Percentiles rank a stretch among this genome's conserved stretches.
phyloP scores from a whole-genome alignment of 306 rosid species.

The Phaseolus lunatus region DNA sequence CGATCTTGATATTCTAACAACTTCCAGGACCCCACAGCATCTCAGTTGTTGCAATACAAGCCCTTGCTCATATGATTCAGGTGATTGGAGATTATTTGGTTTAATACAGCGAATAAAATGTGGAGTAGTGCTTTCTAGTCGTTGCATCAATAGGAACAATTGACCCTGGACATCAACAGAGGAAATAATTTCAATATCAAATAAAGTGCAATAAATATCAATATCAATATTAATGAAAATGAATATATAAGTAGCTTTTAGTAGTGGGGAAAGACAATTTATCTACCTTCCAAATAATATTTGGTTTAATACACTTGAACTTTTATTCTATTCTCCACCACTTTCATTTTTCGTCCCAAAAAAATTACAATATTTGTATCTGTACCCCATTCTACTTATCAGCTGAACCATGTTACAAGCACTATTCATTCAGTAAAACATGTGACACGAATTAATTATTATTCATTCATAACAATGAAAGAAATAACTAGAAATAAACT shows the following conservation, averaged over 20 bases:
- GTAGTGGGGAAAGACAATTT: neutral
- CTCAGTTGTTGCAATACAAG: slow-evolving; percentile 94
- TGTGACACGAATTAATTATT: neutral
- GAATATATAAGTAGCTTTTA: slow-evolving; percentile 3
- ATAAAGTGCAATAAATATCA: slow-evolving; percentile 23
- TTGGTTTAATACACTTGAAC: slow-evolving; percentile 24
- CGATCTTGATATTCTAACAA: slow-evolving; percentile 93
- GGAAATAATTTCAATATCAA: slow-evolving; percentile 28
- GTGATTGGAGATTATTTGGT: slow-evolving; percentile 93
- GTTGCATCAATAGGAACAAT: slow-evolving; percentile 87
- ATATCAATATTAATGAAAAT: neutral
- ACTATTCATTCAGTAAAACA: slow-evolving; percentile 5
- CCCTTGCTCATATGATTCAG: slow-evolving; percentile 87
- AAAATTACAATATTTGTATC: neutral
- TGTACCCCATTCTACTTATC: slow-evolving; percentile 28
- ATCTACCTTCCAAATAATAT: slow-evolving; percentile 37
- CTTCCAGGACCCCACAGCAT: slow-evolving; percentile 98
- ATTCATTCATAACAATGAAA: slow-evolving; percentile 18
- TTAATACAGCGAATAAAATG: slow-evolving; percentile 98
- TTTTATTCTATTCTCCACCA: slow-evolving; percentile 32
- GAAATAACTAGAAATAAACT: slow-evolving; percentile 31
- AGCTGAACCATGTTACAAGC: slow-evolving; percentile 37
- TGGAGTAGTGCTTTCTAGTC: slow-evolving; percentile 93
- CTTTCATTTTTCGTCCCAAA: slow-evolving; percentile 1
- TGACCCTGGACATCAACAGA: slow-evolving; percentile 67